Evolutionary conservation across 495 filamentous ascomycete species (phyloP).

Genomic region (Tuber magnatum): DNA sequence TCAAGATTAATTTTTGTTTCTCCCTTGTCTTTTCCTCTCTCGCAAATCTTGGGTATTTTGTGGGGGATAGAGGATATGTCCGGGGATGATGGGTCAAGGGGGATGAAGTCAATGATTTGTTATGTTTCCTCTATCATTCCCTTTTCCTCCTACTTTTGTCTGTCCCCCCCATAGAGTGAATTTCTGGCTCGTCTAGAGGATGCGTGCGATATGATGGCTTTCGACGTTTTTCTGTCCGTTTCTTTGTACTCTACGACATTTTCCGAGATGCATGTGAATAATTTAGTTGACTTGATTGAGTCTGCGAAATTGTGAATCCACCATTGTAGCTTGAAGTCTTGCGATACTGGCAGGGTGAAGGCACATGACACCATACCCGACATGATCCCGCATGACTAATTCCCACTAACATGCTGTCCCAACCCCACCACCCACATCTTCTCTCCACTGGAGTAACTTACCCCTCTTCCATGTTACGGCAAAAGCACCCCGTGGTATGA

Average conservation of each 20-base stretch:
- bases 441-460: too few species aligned
- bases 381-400: not conserved
- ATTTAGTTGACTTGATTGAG: not conserved
- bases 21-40: not conserved
- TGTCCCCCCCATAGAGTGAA: not conserved
- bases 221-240: not conserved
- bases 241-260: not conserved
- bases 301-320: not conserved
- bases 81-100: not conserved
- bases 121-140: not conserved
- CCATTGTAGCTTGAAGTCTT: not conserved
- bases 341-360: not conserved
- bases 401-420: not conserved
- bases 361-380: not conserved
- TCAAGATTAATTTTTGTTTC: not conserved
- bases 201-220: slow-evolving; percentile 1
- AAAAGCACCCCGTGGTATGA: too few species aligned
- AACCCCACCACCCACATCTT: not conserved
- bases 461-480: too few species aligned
- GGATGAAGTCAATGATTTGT: not conserved
- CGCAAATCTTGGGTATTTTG: not conserved
- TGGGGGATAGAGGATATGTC: not conserved
- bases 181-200: not conserved
- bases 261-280: not conserved
- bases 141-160: not conserved